Base-by-base conservation (phyloP, 2,329 filamentous ascomycete genomes). In the Aspergillus thermomutatus region DNA sequence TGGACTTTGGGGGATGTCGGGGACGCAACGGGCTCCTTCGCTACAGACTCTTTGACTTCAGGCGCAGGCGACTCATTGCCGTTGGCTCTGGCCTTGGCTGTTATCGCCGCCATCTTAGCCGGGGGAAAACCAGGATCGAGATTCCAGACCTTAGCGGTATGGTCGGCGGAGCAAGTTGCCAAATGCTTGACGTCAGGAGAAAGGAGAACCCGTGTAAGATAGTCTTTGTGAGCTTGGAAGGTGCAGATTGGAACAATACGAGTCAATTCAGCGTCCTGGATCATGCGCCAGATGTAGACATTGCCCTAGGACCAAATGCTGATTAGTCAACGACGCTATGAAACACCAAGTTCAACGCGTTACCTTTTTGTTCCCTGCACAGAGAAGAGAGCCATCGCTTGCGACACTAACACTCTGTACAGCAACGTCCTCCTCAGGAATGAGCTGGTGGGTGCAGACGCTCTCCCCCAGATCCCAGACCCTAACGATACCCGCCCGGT, bases 381-480 rank as follows among this genome's bases (percentile, higher is more conserved):
- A 96, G 1, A 99, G 85, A 58, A 97, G 83, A 31, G 90, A 91
- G 3, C 94, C 94, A 72, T 99, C 94, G 57, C 89, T 96, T 3
- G 94, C 94, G 51, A 99, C 92, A 2, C 94, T 97, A 27, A 99
- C 92, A 70, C 92, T 97, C 10, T 92, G 89, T 26, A 99, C 90
- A 0, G 91, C 89, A 43, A 96, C 90, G 68, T 97, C 93, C 66
- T 97, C 93, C 74, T 97, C 94, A 0, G 94, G 94, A 49, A 97
- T 95, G 62, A 99, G 82, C 76, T 97, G 91, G 74, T 97, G 93
- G 0, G 90, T 92, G 80, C 94, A 99, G 68, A 92, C 95, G 72
- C 97, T 97, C 82, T 97, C 92, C 8, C 92, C 92, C 55, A 99
- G 77, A 70, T 99, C 94, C 94, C 94, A 99, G 61, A 99, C 90